Conservation (phyloP, 2,329 filamentous ascomycete species). For the Harringtonia aguacate region DNA sequence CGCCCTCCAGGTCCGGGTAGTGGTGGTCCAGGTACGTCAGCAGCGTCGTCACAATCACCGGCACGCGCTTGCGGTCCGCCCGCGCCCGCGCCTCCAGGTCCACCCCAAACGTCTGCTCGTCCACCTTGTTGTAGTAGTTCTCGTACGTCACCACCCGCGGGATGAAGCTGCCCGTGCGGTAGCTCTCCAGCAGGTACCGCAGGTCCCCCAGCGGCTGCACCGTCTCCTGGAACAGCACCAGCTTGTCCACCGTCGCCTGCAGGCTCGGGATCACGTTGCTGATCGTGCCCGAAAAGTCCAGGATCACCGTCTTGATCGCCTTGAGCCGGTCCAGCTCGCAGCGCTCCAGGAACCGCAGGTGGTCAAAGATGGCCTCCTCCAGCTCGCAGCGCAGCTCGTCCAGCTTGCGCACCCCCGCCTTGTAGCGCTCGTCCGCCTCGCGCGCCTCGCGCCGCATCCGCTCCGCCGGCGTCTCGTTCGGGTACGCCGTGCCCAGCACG, state of each 20-base stretch:
- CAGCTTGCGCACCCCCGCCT: constrained; percentile 71
- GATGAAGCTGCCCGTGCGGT: constrained; percentile 85
- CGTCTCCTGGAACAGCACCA: constrained; percentile 98
- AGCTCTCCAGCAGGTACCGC: constrained; percentile 91
- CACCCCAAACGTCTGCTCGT: constrained; percentile 95
- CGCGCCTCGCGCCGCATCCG: constrained; percentile 78
- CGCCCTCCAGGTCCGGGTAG: constrained; percentile 94
- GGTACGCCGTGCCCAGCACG: constrained; percentile 75
- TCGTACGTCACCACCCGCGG: constrained; percentile 90
- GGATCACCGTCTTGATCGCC: constrained; percentile 94
- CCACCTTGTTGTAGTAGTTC: constrained; percentile 98
- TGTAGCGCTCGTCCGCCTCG: constrained; percentile 91
- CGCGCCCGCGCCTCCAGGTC: constrained; percentile 92
- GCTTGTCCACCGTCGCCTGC: constrained; percentile 92
- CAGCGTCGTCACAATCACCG: constrained; percentile 82
- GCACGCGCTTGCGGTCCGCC: constrained; percentile 91
- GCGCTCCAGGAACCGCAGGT: constrained; percentile 91
- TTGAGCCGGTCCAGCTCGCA: constrained; percentile 94
- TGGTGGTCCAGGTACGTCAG: constrained; percentile 93
- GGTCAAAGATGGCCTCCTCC: constrained; percentile 89
- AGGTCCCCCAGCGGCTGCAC: constrained; percentile 89
- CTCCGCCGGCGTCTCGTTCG: constrained; percentile 87
- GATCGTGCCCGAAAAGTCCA: constrained; percentile 94
- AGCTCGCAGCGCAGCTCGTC: constrained; percentile 86
- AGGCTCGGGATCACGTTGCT: constrained; percentile 96